Evolutionary conservation across 805 yeast genomes (phyloP).

Genomic region (Naumovozyma dairenensis): DNA sequence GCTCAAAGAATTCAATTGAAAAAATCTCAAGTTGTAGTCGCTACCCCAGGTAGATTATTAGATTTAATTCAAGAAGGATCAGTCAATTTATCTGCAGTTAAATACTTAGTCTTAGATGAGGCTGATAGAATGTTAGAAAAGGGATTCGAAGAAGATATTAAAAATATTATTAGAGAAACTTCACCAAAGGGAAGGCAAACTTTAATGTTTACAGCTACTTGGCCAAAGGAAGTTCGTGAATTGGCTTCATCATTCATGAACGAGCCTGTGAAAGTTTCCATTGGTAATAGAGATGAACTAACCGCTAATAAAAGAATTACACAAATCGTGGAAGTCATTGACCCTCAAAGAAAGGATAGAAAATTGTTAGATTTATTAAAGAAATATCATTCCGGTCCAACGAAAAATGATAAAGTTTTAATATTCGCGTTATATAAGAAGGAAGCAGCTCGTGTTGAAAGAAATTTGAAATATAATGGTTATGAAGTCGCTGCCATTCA

Average conservation of each 20-base stretch:
- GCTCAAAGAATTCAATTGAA: conserved; percentile 69
- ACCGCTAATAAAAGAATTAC: conserved; percentile 89
- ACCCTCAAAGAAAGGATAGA: conserved; percentile 69
- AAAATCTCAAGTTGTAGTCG: conserved; percentile 72
- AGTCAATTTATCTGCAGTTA: conserved; percentile 53
- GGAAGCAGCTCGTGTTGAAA: conserved; percentile 89
- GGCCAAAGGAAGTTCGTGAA: conserved; percentile 98
- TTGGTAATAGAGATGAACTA: conserved; percentile 91
- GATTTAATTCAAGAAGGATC: conserved; percentile 87
- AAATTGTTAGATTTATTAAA: conserved; percentile 60
- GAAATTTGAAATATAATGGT: conserved; percentile 59
- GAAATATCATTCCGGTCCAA: conserved; percentile 61
- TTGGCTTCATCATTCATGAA: conserved; percentile 80
- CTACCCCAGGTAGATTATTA: conserved; percentile 95
- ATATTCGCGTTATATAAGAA: conserved; percentile 93
- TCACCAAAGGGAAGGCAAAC: conserved; percentile 61
- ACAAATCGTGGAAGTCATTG: conserved; percentile 89
- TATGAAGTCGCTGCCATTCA: conserved; percentile 86
- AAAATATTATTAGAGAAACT: conserved; percentile 60
- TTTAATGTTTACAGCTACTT: conserved; percentile 98
- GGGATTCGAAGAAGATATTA: conserved; percentile 96
- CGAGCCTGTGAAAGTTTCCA: conserved; percentile 76
- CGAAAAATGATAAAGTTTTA: conserved; percentile 68
- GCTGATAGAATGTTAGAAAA: conserved; percentile 98
- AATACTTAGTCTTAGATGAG: conserved; percentile 85